Evolutionary conservation across 345 rosid species (phyloP), one percentile per base, ranked within the genome.

Genomic region (Citrus inodora): DNA sequence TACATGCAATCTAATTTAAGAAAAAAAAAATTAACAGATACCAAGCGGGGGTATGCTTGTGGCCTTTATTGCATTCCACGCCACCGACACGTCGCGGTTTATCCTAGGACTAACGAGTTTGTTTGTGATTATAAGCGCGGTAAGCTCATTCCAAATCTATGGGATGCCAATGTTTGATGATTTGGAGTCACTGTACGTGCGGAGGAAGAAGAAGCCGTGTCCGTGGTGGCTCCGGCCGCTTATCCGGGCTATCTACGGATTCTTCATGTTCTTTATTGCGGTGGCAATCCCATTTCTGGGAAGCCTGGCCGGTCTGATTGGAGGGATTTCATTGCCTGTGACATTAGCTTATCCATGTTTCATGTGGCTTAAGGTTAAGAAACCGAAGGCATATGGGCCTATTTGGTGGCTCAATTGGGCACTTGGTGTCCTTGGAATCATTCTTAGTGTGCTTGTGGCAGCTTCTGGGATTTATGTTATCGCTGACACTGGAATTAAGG

Each of bases 321-420:
- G 96, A 72, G 92, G 92, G 28, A 51, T 92, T 17, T 83, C 89
- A 14, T 78, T 92, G 85, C 91, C 89, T 1, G 87, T 90, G 68
- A 92, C 96, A 46, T 80, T 86, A 51, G 86, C 92, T 7, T 92
- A 86, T 61, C 94, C 94, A 9, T 85, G 94, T 78, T 90, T 92
- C 77, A 92, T 90, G 92, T 92, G 94, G 92, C 73, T 92, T 48
- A 83, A 86, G 78, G 76, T 89, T 61, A 92, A 86, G 79, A 81
- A 82, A 46, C 90, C 96, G 0, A 84, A 82, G 71, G 38, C 42
- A 65, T 76, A 71, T n/a, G 73, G 91, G 37, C 77, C 76, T 21
- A 84, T 77, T 77, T 92, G 94, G 92, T 83, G 82, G 63, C 72
- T 90, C 24, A 89, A 90, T 75, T 84, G 91, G 90, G 83, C 58